phyloP scores from a whole-genome alignment of 2,329 filamentous ascomycete species.

The Cladorrhinum sp. region DNA sequence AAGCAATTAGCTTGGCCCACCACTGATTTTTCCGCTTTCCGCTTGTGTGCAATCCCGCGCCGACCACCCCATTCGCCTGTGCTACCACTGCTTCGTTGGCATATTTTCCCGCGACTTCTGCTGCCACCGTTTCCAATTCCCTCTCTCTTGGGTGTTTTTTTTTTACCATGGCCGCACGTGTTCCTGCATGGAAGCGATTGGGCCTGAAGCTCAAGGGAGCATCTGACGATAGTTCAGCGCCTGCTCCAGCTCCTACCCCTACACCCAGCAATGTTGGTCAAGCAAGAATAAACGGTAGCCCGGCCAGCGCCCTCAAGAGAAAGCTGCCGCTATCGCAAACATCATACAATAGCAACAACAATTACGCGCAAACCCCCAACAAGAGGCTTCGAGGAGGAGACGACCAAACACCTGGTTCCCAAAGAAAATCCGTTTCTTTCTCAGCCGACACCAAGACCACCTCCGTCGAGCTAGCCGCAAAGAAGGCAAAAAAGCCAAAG shows the following conservation, averaged over 20 bases:
- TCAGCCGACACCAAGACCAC: slow-evolving; percentile 38
- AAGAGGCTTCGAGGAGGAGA: slow-evolving; percentile 36
- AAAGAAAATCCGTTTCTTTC: slow-evolving; percentile 50
- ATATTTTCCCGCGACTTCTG: slow-evolving; percentile 7
- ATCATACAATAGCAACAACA: slow-evolving; percentile 7
- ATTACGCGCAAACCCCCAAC: slow-evolving; percentile 28
- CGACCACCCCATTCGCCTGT: slow-evolving; percentile 5
- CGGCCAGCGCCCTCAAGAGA: slow-evolving; percentile 44
- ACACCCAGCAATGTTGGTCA: slow-evolving; percentile 24
- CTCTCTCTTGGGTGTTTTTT: slow-evolving; percentile 31
- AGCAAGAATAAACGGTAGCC: slow-evolving; percentile 21
- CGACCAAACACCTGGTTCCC: slow-evolving; percentile 21
- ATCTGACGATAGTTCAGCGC: slow-evolving; percentile 34
- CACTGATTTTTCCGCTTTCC: slow-evolving; percentile 13
- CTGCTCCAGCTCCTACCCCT: slow-evolving; percentile 19
- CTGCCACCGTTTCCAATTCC: slow-evolving; percentile 13
- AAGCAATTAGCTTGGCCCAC: slow-evolving; percentile 16
- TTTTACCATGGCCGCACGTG: slow-evolving; percentile 41
- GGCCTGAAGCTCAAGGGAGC: slow-evolving; percentile 58
- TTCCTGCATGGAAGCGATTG: slow-evolving; percentile 61
- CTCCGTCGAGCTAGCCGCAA: slow-evolving; percentile 29
- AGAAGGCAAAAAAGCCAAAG: slow-evolving; percentile 37
- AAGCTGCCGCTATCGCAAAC: slow-evolving; percentile 43
- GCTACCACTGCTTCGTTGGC: slow-evolving; percentile 1
- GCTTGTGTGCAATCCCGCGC: slow-evolving; percentile 14